Evolutionary conservation across 306 rosid genomes (phyloP), one percentile per base, ranked within the genome.

Genomic region (Prunus armeniaca): DNA sequence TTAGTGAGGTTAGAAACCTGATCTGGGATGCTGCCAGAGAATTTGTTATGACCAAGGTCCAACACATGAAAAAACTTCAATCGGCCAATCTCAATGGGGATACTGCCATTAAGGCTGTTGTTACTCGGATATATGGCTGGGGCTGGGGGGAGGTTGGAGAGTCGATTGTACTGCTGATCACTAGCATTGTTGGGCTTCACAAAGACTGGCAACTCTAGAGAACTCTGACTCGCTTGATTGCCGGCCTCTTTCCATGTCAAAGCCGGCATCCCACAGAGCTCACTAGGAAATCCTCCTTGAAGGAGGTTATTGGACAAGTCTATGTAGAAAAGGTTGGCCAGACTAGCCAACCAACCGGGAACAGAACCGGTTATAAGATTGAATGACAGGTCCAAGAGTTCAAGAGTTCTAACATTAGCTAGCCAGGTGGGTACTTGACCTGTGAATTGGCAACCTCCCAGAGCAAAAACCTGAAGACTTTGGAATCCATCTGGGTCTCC

Each of bases 391-490:
- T 34, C 69, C 69, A 65, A 65, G 47, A 1, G 49, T 17, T 7
- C 14, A 25, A 60, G 65, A 4, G 13, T 60, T 60, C 25, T 12
- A 34, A 65, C 25, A 0, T 65, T 65, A 22, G 14, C 20, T 30
- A 32, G 69, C 69, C 69, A 65, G 49, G 10, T 65, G 24, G 69
- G 49, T 0, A 65, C 5, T 30, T 65, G 69, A 6, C 69, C 69
- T 15, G 12, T 34, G 13, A 65, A 38, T 65, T 18, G 22, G 24
- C 47, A 65, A 32, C 25, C 69, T 1, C 69, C 14, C 2, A 65
- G 49, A 18, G 25, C 17, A 32, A 65, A 4, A 32, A 34, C 4
- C 69, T 6, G 5, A 30, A 65, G 69, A 65, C 3, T 32, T 0
- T 34, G 49, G 25, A 65, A 65, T 65, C 69, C 69, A 65, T 65